Conservation (phyloP, 345 rosid species). For the Noccaea caerulescens region DNA sequence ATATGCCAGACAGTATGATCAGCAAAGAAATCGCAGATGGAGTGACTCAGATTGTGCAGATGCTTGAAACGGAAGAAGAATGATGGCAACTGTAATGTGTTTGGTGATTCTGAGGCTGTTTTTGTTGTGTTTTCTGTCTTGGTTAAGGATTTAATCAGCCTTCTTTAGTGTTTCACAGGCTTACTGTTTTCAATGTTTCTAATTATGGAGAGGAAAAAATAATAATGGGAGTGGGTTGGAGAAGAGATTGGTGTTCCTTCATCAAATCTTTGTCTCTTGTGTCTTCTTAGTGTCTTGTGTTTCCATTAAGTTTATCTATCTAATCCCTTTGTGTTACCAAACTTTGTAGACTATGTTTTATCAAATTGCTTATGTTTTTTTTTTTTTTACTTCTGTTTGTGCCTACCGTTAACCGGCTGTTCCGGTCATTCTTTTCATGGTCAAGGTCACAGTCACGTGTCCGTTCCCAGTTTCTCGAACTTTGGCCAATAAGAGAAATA, state of each 20-base stretch:
- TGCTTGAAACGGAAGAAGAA: slow-evolving; percentile 65
- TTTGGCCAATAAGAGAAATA: no score
- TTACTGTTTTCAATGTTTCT: slow-evolving; percentile 29
- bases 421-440: neutral
- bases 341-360: slow-evolving; percentile 33
- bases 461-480: neutral
- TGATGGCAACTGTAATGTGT: slow-evolving; percentile 22
- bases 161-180: slow-evolving; percentile 33
- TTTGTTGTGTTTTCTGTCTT: slow-evolving; percentile 31
- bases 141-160: slow-evolving; percentile 19
- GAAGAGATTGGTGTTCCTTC: slow-evolving; percentile 27
- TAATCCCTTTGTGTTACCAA: slow-evolving; percentile 28
- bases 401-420: neutral
- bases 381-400: neutral
- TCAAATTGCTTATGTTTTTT: slow-evolving; percentile 7
- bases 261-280: slow-evolving; percentile 18
- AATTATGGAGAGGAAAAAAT: slow-evolving; percentile 21
- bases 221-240: slow-evolving; percentile 8
- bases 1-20: slow-evolving; percentile 77
- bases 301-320: slow-evolving; percentile 20
- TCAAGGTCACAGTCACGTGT: neutral
- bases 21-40: slow-evolving; percentile 77
- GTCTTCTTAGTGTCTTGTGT: slow-evolving; percentile 29
- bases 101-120: slow-evolving; percentile 27
- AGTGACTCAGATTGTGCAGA: slow-evolving; percentile 80